These are phyloP conservation scores for Kingdonia uniflora DNA, from an alignment of 164 flowering plant genomes.

Conservation along the genomic window DNA sequence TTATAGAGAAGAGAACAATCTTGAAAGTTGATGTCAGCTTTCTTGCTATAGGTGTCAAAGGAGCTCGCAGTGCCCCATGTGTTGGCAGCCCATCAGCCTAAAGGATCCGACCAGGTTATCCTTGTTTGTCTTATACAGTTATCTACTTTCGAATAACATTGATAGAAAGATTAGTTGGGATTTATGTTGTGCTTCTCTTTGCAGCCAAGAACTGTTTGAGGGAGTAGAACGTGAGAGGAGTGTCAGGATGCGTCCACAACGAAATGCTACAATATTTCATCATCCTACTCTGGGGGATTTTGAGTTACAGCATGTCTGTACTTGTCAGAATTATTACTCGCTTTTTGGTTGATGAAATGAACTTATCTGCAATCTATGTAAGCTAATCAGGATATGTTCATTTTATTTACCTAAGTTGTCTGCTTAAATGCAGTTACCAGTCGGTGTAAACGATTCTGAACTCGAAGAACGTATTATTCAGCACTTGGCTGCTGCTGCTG, in stretches of 20 bases:
- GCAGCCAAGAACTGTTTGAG: conserved; percentile 80
- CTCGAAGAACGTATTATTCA: conserved; percentile 87
- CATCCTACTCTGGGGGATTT: conserved; percentile 81
- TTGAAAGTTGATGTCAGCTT: too few relatives aligned
- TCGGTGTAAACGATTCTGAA: conserved; percentile 58
- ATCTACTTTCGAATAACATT: background rate
- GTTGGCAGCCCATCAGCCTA: conserved; percentile 72
- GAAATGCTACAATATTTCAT: conserved; percentile 60
- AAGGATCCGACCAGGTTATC: conserved; percentile 71
- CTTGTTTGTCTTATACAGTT: background rate
- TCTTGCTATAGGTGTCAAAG: conserved; percentile 64
- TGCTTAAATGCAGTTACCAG: conserved; percentile 47
- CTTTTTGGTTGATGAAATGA: background rate
- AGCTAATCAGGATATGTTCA: background rate
- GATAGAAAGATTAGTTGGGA: background rate
- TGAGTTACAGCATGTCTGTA: conserved; percentile 65
- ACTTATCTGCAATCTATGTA: too few relatives aligned
- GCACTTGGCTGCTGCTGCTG: conserved; percentile 96
- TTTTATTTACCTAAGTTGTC: background rate
- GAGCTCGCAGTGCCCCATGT: conserved; percentile 89
- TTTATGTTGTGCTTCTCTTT: conserved; percentile 10
- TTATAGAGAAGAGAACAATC: too few relatives aligned
- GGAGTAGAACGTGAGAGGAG: conserved; percentile 69
- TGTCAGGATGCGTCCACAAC: conserved; percentile 41
- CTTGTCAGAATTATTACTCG: background rate